A percentile compares a stretch with the other conserved stretches of the same genome.
phyloP scores from a whole-genome alignment of 2,329 filamentous ascomycete genomes.

The Colletotrichum tanaceti region DNA sequence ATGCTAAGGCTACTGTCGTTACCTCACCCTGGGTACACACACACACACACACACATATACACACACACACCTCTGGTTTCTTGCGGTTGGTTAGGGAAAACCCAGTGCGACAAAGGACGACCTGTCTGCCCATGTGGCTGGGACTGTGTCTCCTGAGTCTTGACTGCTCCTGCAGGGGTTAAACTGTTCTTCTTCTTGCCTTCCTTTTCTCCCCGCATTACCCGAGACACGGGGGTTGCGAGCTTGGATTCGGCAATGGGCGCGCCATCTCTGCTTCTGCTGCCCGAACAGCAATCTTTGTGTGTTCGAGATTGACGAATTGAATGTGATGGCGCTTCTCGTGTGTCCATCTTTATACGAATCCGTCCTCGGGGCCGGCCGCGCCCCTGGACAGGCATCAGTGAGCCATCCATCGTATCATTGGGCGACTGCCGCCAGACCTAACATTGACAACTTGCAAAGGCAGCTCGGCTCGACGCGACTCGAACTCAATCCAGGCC shows the following conservation, averaged over 20 bases:
- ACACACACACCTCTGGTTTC: not conserved
- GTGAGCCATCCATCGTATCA: not conserved
- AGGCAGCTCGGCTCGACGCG: slow-evolving; percentile 8
- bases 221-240: not conserved
- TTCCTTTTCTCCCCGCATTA: not conserved
- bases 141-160: not conserved
- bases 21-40: not conserved
- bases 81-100: too few species aligned
- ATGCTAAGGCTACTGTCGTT: not conserved
- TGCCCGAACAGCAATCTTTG: not conserved
- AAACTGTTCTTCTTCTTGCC: not conserved
- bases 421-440: too few species aligned
- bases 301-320: not conserved
- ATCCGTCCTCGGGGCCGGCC: not conserved
- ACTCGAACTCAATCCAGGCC: slow-evolving; percentile 5
- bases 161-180: not conserved
- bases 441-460: not conserved
- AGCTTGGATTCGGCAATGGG: not conserved
- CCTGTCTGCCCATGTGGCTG: not conserved
- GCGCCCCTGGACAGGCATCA: not conserved
- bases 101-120: too few species aligned
- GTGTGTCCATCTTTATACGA: not conserved
- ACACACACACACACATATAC: too few species aligned
- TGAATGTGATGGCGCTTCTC: too few species aligned
- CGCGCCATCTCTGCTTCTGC: not conserved